Evolutionary conservation across 345 rosid genomes (phyloP).

Genomic region (Combretum micranthum): DNA sequence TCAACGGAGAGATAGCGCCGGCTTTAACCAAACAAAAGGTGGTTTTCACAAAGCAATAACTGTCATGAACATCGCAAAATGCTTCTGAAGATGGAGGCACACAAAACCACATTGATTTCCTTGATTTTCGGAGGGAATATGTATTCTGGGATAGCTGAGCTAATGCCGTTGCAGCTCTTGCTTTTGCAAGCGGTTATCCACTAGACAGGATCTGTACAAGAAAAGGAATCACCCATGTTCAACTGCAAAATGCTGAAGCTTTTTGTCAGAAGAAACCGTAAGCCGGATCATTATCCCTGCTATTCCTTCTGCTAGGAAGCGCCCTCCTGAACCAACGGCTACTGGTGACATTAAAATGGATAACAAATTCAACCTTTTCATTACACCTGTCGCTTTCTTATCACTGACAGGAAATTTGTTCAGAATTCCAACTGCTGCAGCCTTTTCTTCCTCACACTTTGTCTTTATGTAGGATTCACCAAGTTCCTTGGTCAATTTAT

Average conservation of each 20-base stretch:
- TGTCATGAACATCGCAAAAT: conserved; percentile 48
- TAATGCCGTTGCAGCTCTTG: conserved; percentile 48
- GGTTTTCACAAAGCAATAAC: conserved; percentile 34
- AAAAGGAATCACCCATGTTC: conserved; percentile 41
- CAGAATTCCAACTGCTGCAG: conserved; percentile 53
- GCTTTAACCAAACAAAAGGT: conserved; percentile 64
- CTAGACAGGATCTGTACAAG: conserved; percentile 47
- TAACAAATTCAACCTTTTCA: conserved; percentile 34
- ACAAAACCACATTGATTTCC: conserved; percentile 38
- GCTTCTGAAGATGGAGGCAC: conserved; percentile 31
- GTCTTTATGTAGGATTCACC: conserved; percentile 30
- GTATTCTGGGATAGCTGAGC: conserved; percentile 62
- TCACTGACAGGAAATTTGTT: conserved; percentile 40
- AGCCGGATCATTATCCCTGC: conserved; percentile 45
- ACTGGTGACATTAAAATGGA: conserved; percentile 34
- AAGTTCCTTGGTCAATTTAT: conserved; percentile 47
- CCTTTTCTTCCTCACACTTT: conserved; percentile 34
- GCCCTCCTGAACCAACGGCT: conserved; percentile 7
- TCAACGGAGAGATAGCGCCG: conserved; percentile 37
- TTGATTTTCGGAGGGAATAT: conserved; percentile 31
- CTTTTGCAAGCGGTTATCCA: conserved; percentile 33
- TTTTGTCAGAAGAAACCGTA: conserved; percentile 53
- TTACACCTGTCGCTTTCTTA: conserved; percentile 41
- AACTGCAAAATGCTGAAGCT: conserved; percentile 44
- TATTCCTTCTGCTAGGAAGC: conserved; percentile 30